Conservation (phyloP, 441 rosid species). For the Manihot esculenta region DNA sequence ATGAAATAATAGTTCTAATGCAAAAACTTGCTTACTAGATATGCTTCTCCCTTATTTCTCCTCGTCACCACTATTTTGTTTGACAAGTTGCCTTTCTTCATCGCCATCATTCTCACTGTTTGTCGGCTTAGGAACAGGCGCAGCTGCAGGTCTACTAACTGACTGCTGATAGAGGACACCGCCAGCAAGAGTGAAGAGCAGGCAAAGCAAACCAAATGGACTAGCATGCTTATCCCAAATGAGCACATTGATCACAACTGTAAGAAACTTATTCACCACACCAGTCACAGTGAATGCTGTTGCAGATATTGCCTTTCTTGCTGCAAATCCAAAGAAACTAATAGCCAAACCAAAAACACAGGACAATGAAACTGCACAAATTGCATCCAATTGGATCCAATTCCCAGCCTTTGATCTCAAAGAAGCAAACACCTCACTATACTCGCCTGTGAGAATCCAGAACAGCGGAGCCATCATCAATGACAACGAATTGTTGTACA, state of each 20-base stretch:
- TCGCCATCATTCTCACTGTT: constrained; percentile 32
- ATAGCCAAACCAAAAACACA: constrained; percentile 90
- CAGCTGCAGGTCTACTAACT: constrained; percentile 47
- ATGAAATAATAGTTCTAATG: constrained; percentile 29
- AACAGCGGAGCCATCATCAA: constrained; percentile 84
- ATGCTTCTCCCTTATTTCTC: constrained; percentile 37
- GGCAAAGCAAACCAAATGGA: constrained; percentile 82
- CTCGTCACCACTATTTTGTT: constrained; percentile 27
- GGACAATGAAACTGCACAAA: constrained; percentile 69
- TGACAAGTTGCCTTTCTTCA: constrained; percentile 27
- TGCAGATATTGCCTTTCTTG: constrained; percentile 92
- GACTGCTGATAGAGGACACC: constrained; percentile 97
- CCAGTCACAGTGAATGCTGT: constrained; percentile 97
- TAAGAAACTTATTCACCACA: constrained; percentile 93
- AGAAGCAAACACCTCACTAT: constrained; percentile 58
- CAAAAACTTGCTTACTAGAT: constrained; percentile 43
- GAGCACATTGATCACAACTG: constrained; percentile 82
- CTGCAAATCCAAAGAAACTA: constrained; percentile 93
- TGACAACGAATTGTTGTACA: constrained; percentile 78
- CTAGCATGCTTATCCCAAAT: constrained; percentile 98
- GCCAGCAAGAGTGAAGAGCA: constrained; percentile 70
- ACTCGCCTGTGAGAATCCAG: constrained; percentile 83
- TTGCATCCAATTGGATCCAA: constrained; percentile 60
- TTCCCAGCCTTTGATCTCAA: constrained; percentile 48
- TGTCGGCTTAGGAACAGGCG: constrained; percentile 36